Percentiles rank a stretch among this genome's conserved stretches.
phyloP scores from a whole-genome alignment of 257 asterid species.

The Penstemon davidsonii region DNA sequence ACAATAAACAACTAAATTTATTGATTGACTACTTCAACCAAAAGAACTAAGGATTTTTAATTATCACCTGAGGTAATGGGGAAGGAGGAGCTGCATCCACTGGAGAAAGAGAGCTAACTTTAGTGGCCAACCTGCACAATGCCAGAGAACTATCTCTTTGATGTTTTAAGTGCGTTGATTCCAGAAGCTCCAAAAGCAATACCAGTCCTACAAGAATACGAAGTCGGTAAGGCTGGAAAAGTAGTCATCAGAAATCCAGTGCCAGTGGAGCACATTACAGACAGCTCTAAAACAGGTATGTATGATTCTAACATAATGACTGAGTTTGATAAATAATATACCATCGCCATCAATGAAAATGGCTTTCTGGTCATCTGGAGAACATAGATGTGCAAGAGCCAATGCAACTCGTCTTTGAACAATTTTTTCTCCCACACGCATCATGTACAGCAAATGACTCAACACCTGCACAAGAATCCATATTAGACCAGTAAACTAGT shows the following conservation, averaged over 20 bases:
- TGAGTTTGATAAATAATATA: conserved; percentile 31
- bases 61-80: conserved; percentile 81
- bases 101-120: conserved; percentile 79
- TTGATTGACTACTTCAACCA: conserved; percentile 13
- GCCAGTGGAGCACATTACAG: conserved; percentile 19
- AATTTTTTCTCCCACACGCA: conserved; percentile 75
- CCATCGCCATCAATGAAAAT: conserved; percentile 81
- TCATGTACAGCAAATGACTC: conserved; percentile 81
- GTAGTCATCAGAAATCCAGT: conserved; percentile 16
- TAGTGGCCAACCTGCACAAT: conserved; percentile 72
- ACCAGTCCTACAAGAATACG: conserved; percentile 58
- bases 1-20: conserved; percentile 9
- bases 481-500: neutral
- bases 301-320: conserved; percentile 16
- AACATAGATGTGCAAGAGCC: conserved; percentile 95
- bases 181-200: conserved; percentile 85
- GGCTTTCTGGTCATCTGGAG: conserved; percentile 81
- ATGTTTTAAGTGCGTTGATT: conserved; percentile 57
- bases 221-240: conserved; percentile 23
- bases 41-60: conserved; percentile 1
- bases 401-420: conserved; percentile 81
- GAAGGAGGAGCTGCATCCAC: conserved; percentile 98
- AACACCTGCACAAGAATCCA: conserved; percentile 57
- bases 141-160: conserved; percentile 84
- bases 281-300: conserved; percentile 12